Evolutionary conservation across 441 rosid species (phyloP).

Genomic region (Pelargonium cotyledonis): DNA sequence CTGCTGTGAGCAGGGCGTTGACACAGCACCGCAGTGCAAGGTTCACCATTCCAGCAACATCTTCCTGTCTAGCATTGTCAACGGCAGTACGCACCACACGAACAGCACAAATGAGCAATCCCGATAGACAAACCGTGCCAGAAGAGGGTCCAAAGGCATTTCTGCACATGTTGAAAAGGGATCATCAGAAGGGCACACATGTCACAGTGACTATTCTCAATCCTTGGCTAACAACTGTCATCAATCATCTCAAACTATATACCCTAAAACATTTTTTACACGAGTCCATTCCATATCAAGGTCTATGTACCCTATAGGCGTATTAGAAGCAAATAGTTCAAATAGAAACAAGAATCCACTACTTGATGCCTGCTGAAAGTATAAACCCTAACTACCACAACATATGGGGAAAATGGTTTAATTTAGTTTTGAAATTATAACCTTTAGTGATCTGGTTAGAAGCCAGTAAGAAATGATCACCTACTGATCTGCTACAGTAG

Average conservation of each 20-base stretch:
- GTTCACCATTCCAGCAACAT: constrained; percentile 57
- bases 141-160: constrained; percentile 80
- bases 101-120: constrained; percentile 55
- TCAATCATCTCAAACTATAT: too few relatives aligned
- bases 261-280: too few relatives aligned
- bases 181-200: not conserved
- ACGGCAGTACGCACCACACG: constrained; percentile 76
- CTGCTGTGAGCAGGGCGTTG: constrained; percentile 41
- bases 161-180: constrained; percentile 37
- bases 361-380: not conserved
- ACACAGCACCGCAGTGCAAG: constrained; percentile 52
- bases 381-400: not conserved
- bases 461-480: not conserved
- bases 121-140: constrained; percentile 78
- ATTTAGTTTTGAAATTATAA: not conserved
- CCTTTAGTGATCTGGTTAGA: not conserved
- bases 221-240: not conserved
- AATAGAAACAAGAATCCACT: not conserved
- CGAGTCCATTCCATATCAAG: too few relatives aligned
- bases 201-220: not conserved
- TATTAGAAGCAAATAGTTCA: not conserved
- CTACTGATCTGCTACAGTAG: not conserved
- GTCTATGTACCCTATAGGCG: not conserved
- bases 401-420: not conserved
- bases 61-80: constrained; percentile 68